Evolutionary conservation across 2,329 filamentous ascomycete species (phyloP), one percentile per base, ranked within the genome.

Genomic region (Claviceps maximensis): DNA sequence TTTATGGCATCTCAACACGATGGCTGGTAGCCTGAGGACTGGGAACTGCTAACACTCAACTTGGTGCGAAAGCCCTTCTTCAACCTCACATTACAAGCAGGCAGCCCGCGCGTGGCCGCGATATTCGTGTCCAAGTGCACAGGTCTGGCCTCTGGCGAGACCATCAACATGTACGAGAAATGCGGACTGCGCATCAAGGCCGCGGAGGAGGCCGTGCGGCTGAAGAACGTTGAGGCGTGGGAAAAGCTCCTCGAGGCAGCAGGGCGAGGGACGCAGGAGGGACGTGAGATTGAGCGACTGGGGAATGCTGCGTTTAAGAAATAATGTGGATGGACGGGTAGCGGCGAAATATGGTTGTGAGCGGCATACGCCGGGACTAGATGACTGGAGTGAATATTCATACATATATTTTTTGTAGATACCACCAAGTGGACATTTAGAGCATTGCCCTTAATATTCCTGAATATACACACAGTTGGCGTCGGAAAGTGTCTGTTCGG

Each of bases 81-180:
- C 74, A 94, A 93, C 64, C 85, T 94, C 61, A 82, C 87, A 29
- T 74, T 97, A 1, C 83, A 86, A 47, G 93, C 93, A 1, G 93
- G 93, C 47, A 97, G 97, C 64, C 85, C 88, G 5, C 86, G 90
- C 56, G 76, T 95, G 17, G 93, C 93, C 1, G 80, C 85, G 0
- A 67, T 81, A 5, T 97, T 96, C 68, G 82, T 97, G 50, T 83
- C 88, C 2, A 97, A 97, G 69, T 96, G 90, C 71, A 84, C 83
- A 17, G 75, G 76, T 53, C 66, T 94, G 47, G 77, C 83, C 46
- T 74, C 79, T 1, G 77, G 80, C 2, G 86, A 89, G 61, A 75
- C 84, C 3, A 84, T 95, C 53, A 80, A 85, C 59, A 96, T 98
- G 91, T 98, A 90, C 78, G 83, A 95, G 61, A 95, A 95, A 71